Base-by-base conservation (phyloP, 208 protist species). In the Leishmania amazonensis region DNA sequence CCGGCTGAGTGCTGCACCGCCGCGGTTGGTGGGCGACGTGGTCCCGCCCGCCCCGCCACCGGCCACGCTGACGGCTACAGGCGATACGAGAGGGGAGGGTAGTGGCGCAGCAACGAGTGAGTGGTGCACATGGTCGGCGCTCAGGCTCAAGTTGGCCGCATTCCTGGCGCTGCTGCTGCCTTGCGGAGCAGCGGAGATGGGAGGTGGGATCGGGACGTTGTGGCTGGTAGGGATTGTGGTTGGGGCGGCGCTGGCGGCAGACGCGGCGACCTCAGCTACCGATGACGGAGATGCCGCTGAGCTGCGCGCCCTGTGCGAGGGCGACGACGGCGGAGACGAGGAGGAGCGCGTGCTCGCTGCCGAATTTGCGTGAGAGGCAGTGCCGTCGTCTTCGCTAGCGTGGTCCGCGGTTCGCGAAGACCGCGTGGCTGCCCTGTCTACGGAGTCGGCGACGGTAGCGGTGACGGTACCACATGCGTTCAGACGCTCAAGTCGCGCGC, bases 1-100 rank as follows among this genome's bases (percentile, higher is more conserved):
- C 8, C 75, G 75, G 9, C 80, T 83, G 17, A 67, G 38, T 38
- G 57, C 49, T 49, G 80, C n/a, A n/a, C 78, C 75, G 28, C 75
- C 75, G 28, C 62, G 42, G 13, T 70, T 53, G 49, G 47, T 47
- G 17, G 24, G 71, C 47, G n/a, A 49, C 15, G 40, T 71, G 38
- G 38, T 9, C 9, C 2, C 28, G 13, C 70, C 70, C 28, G 70
- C 70, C 11, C 45, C 28, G n/a, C 45, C 70, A 7, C 70, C 28
- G 3, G 70, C 45, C 40, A 54, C 70, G 31, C 70, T 54, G 6
- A 24, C 3, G 21, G 45, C 70, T 31, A 38, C 45, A 24, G 70
- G 70, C 24, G 70, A 75, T 38, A 38, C 45, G 15, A 75, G 1
- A 31, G 70, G 70, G 47, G 70, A 75, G 70, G 70, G 21, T 3